Evolutionary conservation across 257 asterid species (phyloP), one percentile per base, ranked within the genome.

Genomic region (Solanum stenotomum): DNA sequence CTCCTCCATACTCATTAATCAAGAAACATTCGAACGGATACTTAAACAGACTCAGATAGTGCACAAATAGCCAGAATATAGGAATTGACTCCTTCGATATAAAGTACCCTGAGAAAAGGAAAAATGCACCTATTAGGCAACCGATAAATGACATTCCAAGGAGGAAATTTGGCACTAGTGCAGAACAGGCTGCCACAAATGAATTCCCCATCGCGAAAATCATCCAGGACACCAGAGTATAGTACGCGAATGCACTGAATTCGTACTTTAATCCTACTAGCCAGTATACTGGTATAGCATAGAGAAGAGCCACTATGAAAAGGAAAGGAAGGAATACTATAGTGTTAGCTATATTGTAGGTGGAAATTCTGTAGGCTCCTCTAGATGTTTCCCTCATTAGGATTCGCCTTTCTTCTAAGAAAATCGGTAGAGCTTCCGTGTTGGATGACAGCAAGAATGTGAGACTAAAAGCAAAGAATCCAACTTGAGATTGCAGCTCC

Each of bases 391-490:
- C 98, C 44, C 95, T 89, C 92, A 86, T 90, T 37, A 94, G 83
- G 23, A 96, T 92, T 88, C 90, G 90, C 88, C 94, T 93, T 85
- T 95, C 99, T 88, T 93, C 95, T 75, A 96, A 78, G 94, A 96
- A 94, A 85, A 96, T 91, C 2, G 96, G 98, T 9, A 96, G 92
- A n/a, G 98, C 98, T 91, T 96, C 98, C 9, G 95, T 94, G n/a
- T 98, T 94, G 10, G 98, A 91, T 61, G 98, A 94, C 84, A 96
- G 72, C 90, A 96, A 86, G 89, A 95, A 94, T 8, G 97, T 92
- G 18, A 96, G 93, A 37, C 91, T 91, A 90, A 96, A 94, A 38
- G 98, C 98, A 4, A 96, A 94, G 93, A 96, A 94, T 5, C 98
- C 99, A 31, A 95, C 4, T 87, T 93, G 95, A 81, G 90, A 91